These are phyloP conservation scores for Chloromonas sp. DNA, from an alignment of 163 green algal genomes.

Conservation along the genomic window DNA sequence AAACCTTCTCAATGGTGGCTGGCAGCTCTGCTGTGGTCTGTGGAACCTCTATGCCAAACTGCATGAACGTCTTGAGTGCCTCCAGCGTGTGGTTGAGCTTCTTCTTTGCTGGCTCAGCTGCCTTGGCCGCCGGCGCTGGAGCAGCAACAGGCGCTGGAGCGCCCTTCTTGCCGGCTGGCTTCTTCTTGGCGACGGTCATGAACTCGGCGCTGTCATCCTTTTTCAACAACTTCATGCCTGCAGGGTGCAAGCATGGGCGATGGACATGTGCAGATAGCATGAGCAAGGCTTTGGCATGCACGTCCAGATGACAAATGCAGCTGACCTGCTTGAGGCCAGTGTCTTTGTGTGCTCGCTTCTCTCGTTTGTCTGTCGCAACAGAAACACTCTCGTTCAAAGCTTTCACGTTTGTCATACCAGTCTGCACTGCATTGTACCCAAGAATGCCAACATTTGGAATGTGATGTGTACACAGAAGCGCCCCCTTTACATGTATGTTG, in stretches of 20 bases:
- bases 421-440: not conserved
- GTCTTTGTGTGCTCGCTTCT: not conserved
- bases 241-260: not conserved
- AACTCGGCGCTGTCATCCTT: constrained; percentile 32
- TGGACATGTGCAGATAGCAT: not conserved
- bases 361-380: not conserved
- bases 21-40: constrained; percentile 22
- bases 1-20: constrained; percentile 35
- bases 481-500: too few species aligned
- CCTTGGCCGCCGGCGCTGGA: constrained; percentile 9
- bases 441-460: not conserved
- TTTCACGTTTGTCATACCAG: not conserved
- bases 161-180: constrained; percentile 4
- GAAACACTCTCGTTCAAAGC: not conserved
- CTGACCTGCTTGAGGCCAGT: too few species aligned
- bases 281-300: not conserved
- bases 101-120: constrained; percentile 23
- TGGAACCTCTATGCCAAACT: constrained; percentile 21
- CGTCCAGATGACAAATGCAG: too few species aligned
- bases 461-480: too few species aligned
- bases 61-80: constrained; percentile 43
- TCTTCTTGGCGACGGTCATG: constrained; percentile 27
- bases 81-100: constrained; percentile 44
- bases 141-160: not conserved
- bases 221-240: constrained; percentile 39